Base-by-base conservation (phyloP, 192 early-diverging fungal genomes). In the Funneliformis mosseae region DNA sequence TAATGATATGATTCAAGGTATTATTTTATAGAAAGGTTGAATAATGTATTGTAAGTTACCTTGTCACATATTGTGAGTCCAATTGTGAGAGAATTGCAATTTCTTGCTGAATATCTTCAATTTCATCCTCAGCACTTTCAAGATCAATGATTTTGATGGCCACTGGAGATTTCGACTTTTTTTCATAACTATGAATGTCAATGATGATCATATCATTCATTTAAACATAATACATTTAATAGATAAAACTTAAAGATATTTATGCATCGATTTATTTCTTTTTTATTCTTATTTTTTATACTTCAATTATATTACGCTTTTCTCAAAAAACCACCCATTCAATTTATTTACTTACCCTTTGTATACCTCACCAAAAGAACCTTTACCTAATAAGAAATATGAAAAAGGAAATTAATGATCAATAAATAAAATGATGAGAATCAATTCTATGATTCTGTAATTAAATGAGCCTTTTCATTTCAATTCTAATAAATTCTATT, bases 121-220 rank as follows among this genome's bases (percentile, higher is more conserved):
- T 98, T 83, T 98, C 97, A 82, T 98, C 97, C 84, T 99, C 97
- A 28, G 95, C 94, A 81, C 90, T 95, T 85, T 98, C 97, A 25
- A 99, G 86, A 84, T 99, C 96, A 82, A 99, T 97, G 62, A 98
- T 94, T 84, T 99, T 99, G 81, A 99, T 98, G 7, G 98, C 98
- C 14, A 99, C 96, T 1, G 90, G 88, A 77, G 87, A 87, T 60
- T 89, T 90, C 25, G 91, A 93, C 42, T 83, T 77, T 67, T 87
- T 90, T 74, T 94, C 90, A 68, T 92, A 87, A 14, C 94, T 94
- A 80, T 55, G 33, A 16, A 46, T 78, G 39, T 33, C 23, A 25
- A 59, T 60, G 8, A 38, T 41, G 8, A 23, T 59, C 60, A 77
- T 61, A 42, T 48, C 11, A 28, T 21, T 55, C 46, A 21, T 18